Conservation (phyloP, 441 rosid species). For the Erodium texanum region DNA sequence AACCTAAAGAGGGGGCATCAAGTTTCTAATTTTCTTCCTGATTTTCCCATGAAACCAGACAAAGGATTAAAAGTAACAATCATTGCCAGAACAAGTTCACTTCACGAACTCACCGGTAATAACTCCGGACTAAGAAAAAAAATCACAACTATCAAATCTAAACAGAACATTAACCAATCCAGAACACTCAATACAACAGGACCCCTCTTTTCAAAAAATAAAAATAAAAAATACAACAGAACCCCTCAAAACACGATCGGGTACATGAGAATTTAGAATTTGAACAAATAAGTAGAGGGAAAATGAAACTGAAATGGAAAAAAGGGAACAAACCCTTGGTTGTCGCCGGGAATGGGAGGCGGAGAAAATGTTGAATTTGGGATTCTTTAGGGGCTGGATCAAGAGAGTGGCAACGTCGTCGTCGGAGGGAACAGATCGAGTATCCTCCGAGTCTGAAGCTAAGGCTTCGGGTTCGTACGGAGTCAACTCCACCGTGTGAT, state of each 20-base stretch:
- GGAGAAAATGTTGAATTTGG: conserved; percentile 70
- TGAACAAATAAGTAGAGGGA: background rate
- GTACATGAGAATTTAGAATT: background rate
- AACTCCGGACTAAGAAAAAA: too few species aligned
- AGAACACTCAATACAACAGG: too few species aligned
- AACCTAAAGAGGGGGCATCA: background rate
- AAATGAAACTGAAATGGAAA: background rate
- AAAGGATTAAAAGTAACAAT: background rate
- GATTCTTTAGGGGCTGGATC: conserved; percentile 37
- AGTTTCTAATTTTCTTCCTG: background rate
- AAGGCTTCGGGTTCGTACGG: conserved; percentile 37
- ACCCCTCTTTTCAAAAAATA: too few species aligned
- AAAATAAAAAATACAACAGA: background rate
- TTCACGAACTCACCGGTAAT: background rate
- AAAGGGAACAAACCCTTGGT: conserved; percentile 36
- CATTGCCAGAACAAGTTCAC: background rate
- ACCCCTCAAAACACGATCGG: background rate
- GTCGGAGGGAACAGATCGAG: conserved; percentile 22
- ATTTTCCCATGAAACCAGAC: background rate
- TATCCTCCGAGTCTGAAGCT: conserved; percentile 11
- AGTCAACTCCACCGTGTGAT: conserved; percentile 54
- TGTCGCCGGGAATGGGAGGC: conserved; percentile 47
- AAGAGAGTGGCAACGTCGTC: conserved; percentile 69
- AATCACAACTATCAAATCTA: too few species aligned
- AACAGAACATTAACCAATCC: too few species aligned